Conservation (phyloP, 768 basidiomycete species). For the Solioccasus polychromus region DNA sequence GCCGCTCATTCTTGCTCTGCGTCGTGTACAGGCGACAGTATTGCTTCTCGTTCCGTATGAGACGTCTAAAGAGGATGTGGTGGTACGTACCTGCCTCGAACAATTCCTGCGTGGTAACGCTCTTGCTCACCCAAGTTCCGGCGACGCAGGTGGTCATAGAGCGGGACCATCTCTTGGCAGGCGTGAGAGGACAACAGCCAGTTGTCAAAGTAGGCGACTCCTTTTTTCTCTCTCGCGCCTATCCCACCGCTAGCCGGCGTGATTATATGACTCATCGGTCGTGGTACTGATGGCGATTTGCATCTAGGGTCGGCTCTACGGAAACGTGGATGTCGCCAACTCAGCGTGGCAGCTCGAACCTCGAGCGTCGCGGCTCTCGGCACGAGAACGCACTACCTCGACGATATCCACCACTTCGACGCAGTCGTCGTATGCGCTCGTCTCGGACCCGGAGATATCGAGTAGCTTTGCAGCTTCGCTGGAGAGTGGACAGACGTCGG, state of each 20-base stretch:
- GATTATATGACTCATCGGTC: no score
- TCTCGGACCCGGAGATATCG: conserved; percentile 83
- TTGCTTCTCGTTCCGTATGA: conserved; percentile 71
- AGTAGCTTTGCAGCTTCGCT: conserved; percentile 83
- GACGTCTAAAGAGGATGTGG: conserved; percentile 67
- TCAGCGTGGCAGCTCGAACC: conserved; percentile 83
- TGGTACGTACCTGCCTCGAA: conserved; percentile 41
- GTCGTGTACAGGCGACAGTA: conserved; percentile 61
- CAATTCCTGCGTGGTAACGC: not conserved
- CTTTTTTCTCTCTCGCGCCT: conserved; percentile 3
- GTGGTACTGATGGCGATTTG: no score
- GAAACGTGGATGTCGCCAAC: conserved; percentile 58
- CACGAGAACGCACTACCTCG: conserved; percentile 72
- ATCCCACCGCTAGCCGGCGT: not conserved
- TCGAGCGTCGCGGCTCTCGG: conserved; percentile 46
- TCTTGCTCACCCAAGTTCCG: conserved; percentile 1
- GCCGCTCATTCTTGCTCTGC: conserved; percentile 17
- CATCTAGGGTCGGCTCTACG: conserved; percentile 81
- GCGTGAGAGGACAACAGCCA: conserved; percentile 65
- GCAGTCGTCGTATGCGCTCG: conserved; percentile 76
- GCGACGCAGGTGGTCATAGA: conserved; percentile 65
- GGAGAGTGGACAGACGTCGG: conserved; percentile 70
- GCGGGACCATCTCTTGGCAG: conserved; percentile 66
- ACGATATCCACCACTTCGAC: conserved; percentile 73
- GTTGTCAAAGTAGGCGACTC: conserved; percentile 60